phyloP scores from a whole-genome alignment of 1,284 basidiomycete species.

The Rhodotorula sp. region DNA sequence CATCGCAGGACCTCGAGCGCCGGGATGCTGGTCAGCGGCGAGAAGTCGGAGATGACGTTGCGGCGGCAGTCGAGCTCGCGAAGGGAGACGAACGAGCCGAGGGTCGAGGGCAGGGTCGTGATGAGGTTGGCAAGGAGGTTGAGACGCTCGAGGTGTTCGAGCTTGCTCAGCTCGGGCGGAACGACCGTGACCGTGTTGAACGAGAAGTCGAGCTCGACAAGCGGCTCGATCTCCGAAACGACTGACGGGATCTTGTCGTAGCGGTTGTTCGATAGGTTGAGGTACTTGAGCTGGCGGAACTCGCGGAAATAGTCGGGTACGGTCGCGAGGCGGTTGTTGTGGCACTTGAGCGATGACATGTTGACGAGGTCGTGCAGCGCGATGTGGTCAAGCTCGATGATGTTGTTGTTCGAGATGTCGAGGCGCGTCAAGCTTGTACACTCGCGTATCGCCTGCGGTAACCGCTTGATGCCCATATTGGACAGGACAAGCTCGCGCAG shows the following conservation, averaged over 20 bases:
- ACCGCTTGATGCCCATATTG: slow-evolving; percentile 93
- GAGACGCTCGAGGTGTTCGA: slow-evolving; percentile 72
- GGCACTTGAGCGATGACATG: slow-evolving; percentile 72
- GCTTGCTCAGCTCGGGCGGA: slow-evolving; percentile 74
- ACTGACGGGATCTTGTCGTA: slow-evolving; percentile 78
- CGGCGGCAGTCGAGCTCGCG: slow-evolving; percentile 76
- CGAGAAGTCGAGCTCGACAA: slow-evolving; percentile 88
- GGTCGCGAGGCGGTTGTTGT: slow-evolving; percentile 89
- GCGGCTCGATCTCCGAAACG: slow-evolving; percentile 70
- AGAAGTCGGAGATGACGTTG: slow-evolving; percentile 76
- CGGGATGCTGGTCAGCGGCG: slow-evolving; percentile 68
- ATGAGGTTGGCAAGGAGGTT: slow-evolving; percentile 87
- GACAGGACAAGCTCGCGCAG: slow-evolving; percentile 84
- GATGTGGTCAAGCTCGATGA: slow-evolving; percentile 84
- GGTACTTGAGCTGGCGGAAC: slow-evolving; percentile 68
- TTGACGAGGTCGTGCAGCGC: slow-evolving; percentile 74
- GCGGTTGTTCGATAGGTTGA: slow-evolving; percentile 98
- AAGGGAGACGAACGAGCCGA: slow-evolving; percentile 65
- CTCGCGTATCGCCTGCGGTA: slow-evolving; percentile 80
- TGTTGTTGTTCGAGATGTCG: slow-evolving; percentile 90
- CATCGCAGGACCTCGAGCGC: slow-evolving; percentile 68
- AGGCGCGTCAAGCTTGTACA: slow-evolving; percentile 75
- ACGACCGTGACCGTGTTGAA: slow-evolving; percentile 87
- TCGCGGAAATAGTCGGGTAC: slow-evolving; percentile 83
- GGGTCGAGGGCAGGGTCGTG: slow-evolving; percentile 69